Evolutionary conservation across 257 asterid species (phyloP), one percentile per base, ranked within the genome.

Genomic region (Leptodermis oblonga): DNA sequence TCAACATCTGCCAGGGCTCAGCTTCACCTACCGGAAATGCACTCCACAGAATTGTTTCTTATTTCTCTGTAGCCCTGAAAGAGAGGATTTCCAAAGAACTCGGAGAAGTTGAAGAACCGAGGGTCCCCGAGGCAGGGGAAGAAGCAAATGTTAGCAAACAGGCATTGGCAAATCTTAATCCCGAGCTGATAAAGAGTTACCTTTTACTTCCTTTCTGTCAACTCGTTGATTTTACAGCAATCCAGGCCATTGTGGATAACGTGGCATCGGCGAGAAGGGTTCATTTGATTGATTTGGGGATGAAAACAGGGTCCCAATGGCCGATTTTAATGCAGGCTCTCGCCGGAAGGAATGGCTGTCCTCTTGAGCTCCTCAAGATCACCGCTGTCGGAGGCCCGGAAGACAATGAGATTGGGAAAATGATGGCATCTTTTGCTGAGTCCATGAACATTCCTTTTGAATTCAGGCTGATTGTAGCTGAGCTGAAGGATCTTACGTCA

Each of bases 301-400:
- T 70, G 49, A 79, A 68, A 42, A 65, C 70, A 1, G 86, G 85
- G 0, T 74, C 80, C 0, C 81, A 84, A 23, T 86, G 86, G 87
- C 69, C 79, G 11, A 23, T 80, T 45, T 8, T 84, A 59, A 79
- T 84, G 82, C 76, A 84, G 63, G 86, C 84, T 71, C 83, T 82
- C 5, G 75, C 76, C 17, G 73, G 56, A 14, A 39, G 74, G 7
- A 9, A 61, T n/a, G 52, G 68, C 1, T 71, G 26, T 49, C 74
- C 73, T 6, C 36, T 82, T 37, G 74, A 80, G 77, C 73, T 28
- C 73, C 82, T 87, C 70, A 84, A 75, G 77, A 75, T 85, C 30
- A 80, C 83, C 11, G 85, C 78, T 0, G 82, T 83, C 33, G 80
- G 81, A 61, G 51, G 75, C 18, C 70, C 76, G 2, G 71, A 73